Conservation (phyloP, 768 basidiomycete species). For the Xerocomus brunneocitrinus region DNA sequence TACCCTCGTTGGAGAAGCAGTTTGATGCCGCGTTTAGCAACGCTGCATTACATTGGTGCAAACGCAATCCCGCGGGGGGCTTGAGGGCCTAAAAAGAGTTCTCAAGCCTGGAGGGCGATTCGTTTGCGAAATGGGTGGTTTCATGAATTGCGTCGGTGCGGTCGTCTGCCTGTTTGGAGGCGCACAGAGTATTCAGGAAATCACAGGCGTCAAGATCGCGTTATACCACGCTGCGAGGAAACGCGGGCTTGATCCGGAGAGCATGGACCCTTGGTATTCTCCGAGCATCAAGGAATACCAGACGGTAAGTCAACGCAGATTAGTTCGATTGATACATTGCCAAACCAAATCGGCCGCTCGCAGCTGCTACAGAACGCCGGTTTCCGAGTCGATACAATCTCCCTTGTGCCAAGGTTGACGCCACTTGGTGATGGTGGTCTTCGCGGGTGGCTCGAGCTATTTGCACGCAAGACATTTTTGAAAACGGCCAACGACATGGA, state of each 20-base stretch:
- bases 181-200: not conserved
- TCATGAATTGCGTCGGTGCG: slow-evolving; percentile 65
- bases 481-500: slow-evolving; percentile 46
- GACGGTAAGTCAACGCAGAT: slow-evolving; percentile 34
- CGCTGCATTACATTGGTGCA: slow-evolving; percentile 85
- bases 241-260: slow-evolving; percentile 53
- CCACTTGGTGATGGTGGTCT: slow-evolving; percentile 47
- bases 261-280: slow-evolving; percentile 81
- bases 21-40: slow-evolving; percentile 81
- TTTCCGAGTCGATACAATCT: slow-evolving; percentile 53
- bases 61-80: slow-evolving; percentile 58
- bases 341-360: not conserved
- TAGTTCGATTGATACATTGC: slow-evolving; percentile 1
- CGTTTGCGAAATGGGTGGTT: slow-evolving; percentile 75
- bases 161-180: not conserved
- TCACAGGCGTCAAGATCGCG: slow-evolving; percentile 54
- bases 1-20: slow-evolving; percentile 32
- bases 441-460: slow-evolving; percentile 64
- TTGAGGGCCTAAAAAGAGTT: slow-evolving; percentile 53
- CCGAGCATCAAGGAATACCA: slow-evolving; percentile 67
- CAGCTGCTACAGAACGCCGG: slow-evolving; percentile 54
- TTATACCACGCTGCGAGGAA: slow-evolving; percentile 49
- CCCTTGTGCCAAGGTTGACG: slow-evolving; percentile 52
- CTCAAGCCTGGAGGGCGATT: slow-evolving; percentile 70
- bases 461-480: slow-evolving; percentile 59